phyloP scores from a whole-genome alignment of 2,329 filamentous ascomycete genomes.

The Cladorrhinum sp. region DNA sequence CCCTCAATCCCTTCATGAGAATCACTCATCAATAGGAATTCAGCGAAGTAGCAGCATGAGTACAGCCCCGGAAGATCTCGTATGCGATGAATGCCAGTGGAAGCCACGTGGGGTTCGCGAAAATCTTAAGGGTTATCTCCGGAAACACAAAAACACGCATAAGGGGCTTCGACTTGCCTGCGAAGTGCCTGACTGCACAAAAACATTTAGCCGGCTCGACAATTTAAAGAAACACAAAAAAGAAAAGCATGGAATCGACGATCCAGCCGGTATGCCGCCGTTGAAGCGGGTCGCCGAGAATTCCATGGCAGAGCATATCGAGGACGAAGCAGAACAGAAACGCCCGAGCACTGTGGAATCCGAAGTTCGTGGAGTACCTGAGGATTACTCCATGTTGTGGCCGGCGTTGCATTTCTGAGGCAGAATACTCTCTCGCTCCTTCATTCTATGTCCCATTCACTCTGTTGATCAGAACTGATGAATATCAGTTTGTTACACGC shows the following conservation, averaged over 20 bases:
- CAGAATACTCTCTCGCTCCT: background rate
- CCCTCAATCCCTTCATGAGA: conserved; percentile 14
- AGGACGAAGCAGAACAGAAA: conserved; percentile 15
- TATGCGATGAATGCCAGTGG: conserved; percentile 32
- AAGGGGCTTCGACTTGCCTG: conserved; percentile 29
- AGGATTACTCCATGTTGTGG: conserved; percentile 29
- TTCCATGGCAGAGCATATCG: conserved; percentile 11
- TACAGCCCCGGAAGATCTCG: conserved; percentile 26
- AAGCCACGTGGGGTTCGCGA: conserved; percentile 31
- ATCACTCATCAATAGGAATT: conserved; percentile 7
- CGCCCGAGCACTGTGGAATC: conserved; percentile 20
- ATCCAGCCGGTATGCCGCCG: conserved; percentile 16
- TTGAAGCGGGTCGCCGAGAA: conserved; percentile 22
- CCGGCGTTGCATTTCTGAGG: conserved; percentile 27
- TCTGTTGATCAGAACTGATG: background rate
- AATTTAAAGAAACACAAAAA: conserved; percentile 33
- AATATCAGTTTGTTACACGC: background rate
- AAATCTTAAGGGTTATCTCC: conserved; percentile 31
- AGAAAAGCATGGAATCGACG: conserved; percentile 32
- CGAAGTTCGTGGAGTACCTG: conserved; percentile 20
- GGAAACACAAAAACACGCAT: conserved; percentile 34
- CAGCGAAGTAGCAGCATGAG: conserved; percentile 13
- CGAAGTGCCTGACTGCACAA: conserved; percentile 28
- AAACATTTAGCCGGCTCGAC: conserved; percentile 32
- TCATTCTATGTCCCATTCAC: background rate